A percentile compares a stretch with the other conserved stretches of the same genome.
phyloP scores from a whole-genome alignment of 2,329 filamentous ascomycete genomes.

The Colletotrichum coccodes region DNA sequence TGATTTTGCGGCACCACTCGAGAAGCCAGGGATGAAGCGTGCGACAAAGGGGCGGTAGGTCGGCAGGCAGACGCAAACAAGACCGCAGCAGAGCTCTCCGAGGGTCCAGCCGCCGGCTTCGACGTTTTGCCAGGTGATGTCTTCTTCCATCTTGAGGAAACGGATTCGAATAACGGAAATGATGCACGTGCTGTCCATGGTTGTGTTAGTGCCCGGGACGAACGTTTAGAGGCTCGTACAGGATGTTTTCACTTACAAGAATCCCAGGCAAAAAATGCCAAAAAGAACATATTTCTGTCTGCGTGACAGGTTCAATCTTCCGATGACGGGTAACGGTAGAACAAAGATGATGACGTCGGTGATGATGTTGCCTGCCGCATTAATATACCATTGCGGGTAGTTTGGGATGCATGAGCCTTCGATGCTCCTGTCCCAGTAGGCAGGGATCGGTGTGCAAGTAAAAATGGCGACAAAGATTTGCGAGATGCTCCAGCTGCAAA shows the following conservation, averaged over 20 bases:
- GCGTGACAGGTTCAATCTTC: slow-evolving; percentile 22
- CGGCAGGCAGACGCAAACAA: slow-evolving; percentile 38
- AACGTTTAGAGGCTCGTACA: too few relatives aligned
- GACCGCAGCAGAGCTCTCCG: slow-evolving; percentile 36
- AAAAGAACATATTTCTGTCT: slow-evolving; percentile 36
- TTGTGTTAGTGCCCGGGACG: background rate
- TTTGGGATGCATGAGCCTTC: slow-evolving; percentile 36
- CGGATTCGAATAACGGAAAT: slow-evolving; percentile 39
- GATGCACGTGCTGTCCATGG: slow-evolving; percentile 31
- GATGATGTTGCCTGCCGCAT: slow-evolving; percentile 37
- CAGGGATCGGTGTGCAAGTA: slow-evolving; percentile 39
- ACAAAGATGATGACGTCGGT: slow-evolving; percentile 34
- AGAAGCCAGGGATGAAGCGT: slow-evolving; percentile 9
- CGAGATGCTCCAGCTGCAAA: slow-evolving; percentile 39
- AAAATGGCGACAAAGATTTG: slow-evolving; percentile 40
- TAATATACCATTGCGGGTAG: slow-evolving; percentile 37
- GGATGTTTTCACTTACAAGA: slow-evolving; percentile 29
- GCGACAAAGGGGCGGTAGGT: slow-evolving; percentile 38
- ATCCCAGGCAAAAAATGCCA: slow-evolving; percentile 37
- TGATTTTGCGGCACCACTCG: slow-evolving; percentile 3
- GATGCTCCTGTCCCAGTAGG: slow-evolving; percentile 39
- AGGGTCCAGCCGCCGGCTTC: slow-evolving; percentile 38
- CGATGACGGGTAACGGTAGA: slow-evolving; percentile 34
- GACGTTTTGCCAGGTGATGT: slow-evolving; percentile 38
- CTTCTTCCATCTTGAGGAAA: slow-evolving; percentile 33